Evolutionary conservation across 306 rosid species (phyloP), one percentile per base, ranked within the genome.

Genomic region (Potentilla sterilis): DNA sequence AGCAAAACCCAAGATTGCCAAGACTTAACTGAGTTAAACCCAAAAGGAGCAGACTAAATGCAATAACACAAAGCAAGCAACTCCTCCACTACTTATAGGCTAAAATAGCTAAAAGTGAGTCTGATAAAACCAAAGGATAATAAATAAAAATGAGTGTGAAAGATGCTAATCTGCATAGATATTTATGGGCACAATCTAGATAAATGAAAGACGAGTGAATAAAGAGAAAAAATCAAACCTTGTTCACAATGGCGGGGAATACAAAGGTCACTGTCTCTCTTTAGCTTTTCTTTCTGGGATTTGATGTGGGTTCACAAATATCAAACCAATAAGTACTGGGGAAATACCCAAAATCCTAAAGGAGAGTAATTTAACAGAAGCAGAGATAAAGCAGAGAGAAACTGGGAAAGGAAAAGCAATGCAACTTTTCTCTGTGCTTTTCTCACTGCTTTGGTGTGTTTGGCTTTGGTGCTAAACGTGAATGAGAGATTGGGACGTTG

Each of bases 211-310:
- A 48, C 13, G 47, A 22, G 41, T 18, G 24, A 35, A 54, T 2
- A 65, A 9, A 9, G 78, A 79, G 49, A 47, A 65, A 57, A 70
- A 61, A 69, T 55, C 58, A 61, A 83, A 88, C 93, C 89, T 88
- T 83, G 96, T 88, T 78, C 80, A 78, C 91, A 89, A 88, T 89
- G 97, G 81, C 96, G 93, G 75, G 74, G 72, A 74, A 68, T 77
- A 69, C 87, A 72, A 80, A 80, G 77, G 66, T 42, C 40, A 28
- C 22, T 69, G 74, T 69, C 68, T 57, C 76, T 44, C 68, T 44
- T 69, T 22, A 9, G 58, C 75, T 75, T 73, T 68, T n/a, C 76
- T 58, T 73, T 62, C 76, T 61, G 79, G 76, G 81, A 75, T 75
- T 77, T 66, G 70, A 32, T 34, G 67, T 48, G 65, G 54, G 64